Conservation (phyloP, 2,329 filamentous ascomycete genomes). For the Fonsecaea monophora region DNA sequence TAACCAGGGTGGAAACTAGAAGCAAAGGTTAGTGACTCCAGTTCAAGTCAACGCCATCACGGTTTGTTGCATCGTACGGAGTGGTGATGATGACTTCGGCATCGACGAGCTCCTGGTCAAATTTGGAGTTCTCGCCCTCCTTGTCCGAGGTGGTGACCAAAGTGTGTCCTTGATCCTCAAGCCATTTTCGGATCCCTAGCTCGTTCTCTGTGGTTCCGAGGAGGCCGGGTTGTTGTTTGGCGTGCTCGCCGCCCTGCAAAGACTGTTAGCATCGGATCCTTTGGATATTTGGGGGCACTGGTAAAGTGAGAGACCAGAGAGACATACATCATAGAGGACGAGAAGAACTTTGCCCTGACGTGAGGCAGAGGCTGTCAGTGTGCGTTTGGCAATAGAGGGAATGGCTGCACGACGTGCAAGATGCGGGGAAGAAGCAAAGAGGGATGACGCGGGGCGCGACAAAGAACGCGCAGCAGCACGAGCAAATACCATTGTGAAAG, state of each 20-base stretch:
- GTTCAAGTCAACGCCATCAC: background rate
- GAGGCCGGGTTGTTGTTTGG: slow-evolving; percentile 83
- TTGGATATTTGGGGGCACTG: background rate
- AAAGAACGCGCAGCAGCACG: slow-evolving; percentile 65
- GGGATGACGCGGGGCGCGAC: slow-evolving; percentile 57
- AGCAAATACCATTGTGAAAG: slow-evolving; percentile 67
- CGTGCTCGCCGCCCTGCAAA: slow-evolving; percentile 75
- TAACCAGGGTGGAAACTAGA: slow-evolving; percentile 95
- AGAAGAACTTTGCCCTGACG: slow-evolving; percentile 94
- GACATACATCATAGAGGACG: slow-evolving; percentile 85
- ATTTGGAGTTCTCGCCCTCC: slow-evolving; percentile 89
- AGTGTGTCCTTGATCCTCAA: slow-evolving; percentile 95
- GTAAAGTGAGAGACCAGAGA: background rate
- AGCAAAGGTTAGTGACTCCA: slow-evolving; percentile 21
- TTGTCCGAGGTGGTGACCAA: slow-evolving; percentile 98
- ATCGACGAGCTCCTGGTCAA: slow-evolving; percentile 94
- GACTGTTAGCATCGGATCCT: slow-evolving; percentile 8
- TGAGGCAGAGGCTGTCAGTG: slow-evolving; percentile 68
- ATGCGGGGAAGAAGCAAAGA: slow-evolving; percentile 48
- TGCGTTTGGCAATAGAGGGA: slow-evolving; percentile 49
- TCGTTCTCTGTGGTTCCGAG: slow-evolving; percentile 98
- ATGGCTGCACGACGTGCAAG: slow-evolving; percentile 54
- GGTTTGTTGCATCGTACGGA: slow-evolving; percentile 65
- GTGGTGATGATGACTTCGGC: slow-evolving; percentile 99
- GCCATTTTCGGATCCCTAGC: slow-evolving; percentile 95